Percentiles rank a stretch among this genome's conserved stretches.
Evolutionary conservation across 306 rosid genomes (phyloP).

Genomic region (Castanea sativa): DNA sequence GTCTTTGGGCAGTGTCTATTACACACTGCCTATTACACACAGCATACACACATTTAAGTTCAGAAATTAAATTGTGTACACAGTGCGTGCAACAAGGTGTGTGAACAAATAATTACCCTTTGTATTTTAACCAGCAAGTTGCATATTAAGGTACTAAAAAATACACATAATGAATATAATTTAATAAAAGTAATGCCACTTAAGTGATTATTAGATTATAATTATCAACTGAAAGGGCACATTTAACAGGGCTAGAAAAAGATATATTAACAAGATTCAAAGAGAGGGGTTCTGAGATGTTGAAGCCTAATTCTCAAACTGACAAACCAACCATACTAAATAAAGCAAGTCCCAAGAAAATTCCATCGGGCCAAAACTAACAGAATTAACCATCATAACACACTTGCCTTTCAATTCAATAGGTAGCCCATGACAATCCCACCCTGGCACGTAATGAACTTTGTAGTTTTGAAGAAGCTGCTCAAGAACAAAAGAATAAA

Average conservation of each 20-base stretch:
- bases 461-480: conserved; percentile 94
- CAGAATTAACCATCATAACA: conserved; percentile 9
- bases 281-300: neutral
- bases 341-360: neutral
- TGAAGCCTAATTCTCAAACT: neutral
- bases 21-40: no score
- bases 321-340: conserved; percentile 2
- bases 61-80: no score
- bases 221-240: neutral
- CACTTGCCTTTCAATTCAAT: conserved; percentile 96
- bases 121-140: neutral
- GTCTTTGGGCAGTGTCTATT: no score
- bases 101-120: neutral
- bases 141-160: neutral
- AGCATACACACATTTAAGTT: no score
- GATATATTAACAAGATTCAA: neutral
- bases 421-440: conserved; percentile 99
- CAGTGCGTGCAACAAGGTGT: no score
- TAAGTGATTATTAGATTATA: neutral
- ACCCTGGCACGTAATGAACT: conserved; percentile 94
- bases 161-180: neutral
- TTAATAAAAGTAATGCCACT: neutral
- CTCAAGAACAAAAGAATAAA: conserved; percentile 18
- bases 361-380: neutral
- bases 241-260: neutral